Percentiles rank a stretch among this genome's conserved stretches.
phyloP scores from a whole-genome alignment of 257 asterid genomes.

The Gentiana macrophylla region DNA sequence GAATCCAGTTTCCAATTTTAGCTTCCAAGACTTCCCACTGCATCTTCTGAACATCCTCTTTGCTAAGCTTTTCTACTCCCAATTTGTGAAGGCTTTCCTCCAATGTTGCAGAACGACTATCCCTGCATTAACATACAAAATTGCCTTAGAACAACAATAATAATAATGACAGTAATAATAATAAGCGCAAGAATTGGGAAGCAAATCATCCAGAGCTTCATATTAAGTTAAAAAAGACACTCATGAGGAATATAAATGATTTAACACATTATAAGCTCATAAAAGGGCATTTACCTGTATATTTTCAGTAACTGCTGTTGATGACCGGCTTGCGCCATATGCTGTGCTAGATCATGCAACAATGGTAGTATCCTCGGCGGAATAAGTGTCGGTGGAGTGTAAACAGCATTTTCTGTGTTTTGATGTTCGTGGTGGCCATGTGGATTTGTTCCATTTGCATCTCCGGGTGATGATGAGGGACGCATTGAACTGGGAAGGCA shows the following conservation, averaged over 20 bases:
- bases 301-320: slow-evolving; percentile 73
- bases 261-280: slow-evolving; percentile 8
- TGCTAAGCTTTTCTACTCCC: slow-evolving; percentile 98
- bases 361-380: slow-evolving; percentile 90
- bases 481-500: slow-evolving; percentile 97
- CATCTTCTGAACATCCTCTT: slow-evolving; percentile 99
- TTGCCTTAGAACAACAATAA: too few species aligned
- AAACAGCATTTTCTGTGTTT: slow-evolving; percentile 48
- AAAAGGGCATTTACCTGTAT: slow-evolving; percentile 49
- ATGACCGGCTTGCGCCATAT: slow-evolving; percentile 93
- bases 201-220: too few species aligned
- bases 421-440: slow-evolving; percentile 41
- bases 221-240: too few species aligned
- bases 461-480: slow-evolving; percentile 40
- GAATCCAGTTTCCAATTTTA: slow-evolving; percentile 98
- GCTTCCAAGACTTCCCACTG: slow-evolving; percentile 99
- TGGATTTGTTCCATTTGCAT: slow-evolving; percentile 53
- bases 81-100: slow-evolving; percentile 95
- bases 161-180: too few species aligned
- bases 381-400: slow-evolving; percentile 82
- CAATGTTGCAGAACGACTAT: slow-evolving; percentile 75
- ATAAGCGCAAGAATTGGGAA: too few species aligned
- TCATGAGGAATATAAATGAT: neutral
- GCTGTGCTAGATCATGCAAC: slow-evolving; percentile 87
- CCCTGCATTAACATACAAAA: slow-evolving; percentile 29